Evolutionary conservation across 768 basidiomycete species (phyloP).

Genomic region (Suillus clintonianus): DNA sequence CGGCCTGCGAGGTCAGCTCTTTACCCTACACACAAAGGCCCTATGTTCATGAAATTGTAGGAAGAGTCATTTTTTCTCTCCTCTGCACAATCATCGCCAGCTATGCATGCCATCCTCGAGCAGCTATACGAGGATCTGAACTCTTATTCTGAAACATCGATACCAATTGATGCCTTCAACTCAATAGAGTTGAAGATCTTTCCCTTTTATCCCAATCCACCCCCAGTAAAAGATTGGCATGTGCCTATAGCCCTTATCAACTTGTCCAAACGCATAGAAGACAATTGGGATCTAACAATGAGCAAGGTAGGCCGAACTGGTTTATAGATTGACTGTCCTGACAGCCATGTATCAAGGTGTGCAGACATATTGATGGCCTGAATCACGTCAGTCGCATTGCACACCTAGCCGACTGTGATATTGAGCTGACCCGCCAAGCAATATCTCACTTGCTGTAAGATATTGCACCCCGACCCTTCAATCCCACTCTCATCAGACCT

Average conservation of each 20-base stretch:
- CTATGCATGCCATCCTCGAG: conserved; percentile 84
- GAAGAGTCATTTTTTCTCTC: conserved; percentile 91
- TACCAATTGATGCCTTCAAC: conserved; percentile 88
- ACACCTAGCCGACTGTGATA: conserved; percentile 86
- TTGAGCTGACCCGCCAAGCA: conserved; percentile 78
- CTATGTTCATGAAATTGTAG: conserved; percentile 37
- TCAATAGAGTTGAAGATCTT: conserved; percentile 96
- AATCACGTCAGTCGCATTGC: conserved; percentile 93
- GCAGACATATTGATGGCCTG: conserved; percentile 82
- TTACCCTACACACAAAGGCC: background rate
- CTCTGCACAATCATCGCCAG: conserved; percentile 60
- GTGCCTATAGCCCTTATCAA: conserved; percentile 91
- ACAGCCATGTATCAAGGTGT: conserved; percentile 50
- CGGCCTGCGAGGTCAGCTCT: conserved; percentile 78
- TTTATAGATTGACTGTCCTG: conserved; percentile 3
- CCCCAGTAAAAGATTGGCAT: conserved; percentile 89
- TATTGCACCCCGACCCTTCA: background rate
- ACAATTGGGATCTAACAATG: conserved; percentile 97
- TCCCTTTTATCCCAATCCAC: conserved; percentile 95
- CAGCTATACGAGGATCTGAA: conserved; percentile 97
- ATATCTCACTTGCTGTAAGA: conserved; percentile 89
- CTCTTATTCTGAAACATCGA: conserved; percentile 95
- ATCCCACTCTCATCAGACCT: background rate
- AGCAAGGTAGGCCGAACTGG: conserved; percentile 54
- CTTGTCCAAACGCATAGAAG: conserved; percentile 75